These are phyloP conservation scores for Ogataea zsoltii DNA, from an alignment of 805 yeast genomes.

Conservation along the genomic window DNA sequence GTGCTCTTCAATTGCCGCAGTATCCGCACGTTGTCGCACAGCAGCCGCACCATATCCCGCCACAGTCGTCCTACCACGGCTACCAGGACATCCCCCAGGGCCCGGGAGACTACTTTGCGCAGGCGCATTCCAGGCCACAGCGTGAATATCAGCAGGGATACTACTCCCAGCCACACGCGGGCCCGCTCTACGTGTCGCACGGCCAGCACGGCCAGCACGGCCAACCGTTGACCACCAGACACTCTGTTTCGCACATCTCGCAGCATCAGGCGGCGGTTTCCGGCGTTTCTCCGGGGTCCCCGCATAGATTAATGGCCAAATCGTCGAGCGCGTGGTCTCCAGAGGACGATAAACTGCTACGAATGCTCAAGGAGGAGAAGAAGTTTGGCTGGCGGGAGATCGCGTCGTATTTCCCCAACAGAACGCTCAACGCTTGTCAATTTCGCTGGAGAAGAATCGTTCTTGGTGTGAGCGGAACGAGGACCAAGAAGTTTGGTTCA, in stretches of 20 bases:
- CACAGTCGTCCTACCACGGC: neutral
- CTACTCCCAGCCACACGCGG: constrained; percentile 4
- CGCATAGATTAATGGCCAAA: constrained; percentile 14
- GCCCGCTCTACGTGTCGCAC: neutral
- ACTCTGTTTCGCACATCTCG: too few species aligned
- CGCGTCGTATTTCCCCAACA: constrained; percentile 70
- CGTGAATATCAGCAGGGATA: constrained; percentile 9
- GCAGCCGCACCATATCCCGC: neutral
- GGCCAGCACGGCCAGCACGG: too few species aligned
- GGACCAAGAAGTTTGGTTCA: neutral
- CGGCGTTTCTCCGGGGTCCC: neutral
- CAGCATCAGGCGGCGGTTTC: too few species aligned
- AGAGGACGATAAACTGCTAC: constrained; percentile 66
- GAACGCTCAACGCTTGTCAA: constrained; percentile 90
- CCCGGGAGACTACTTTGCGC: neutral
- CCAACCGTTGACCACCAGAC: too few species aligned
- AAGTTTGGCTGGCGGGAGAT: constrained; percentile 91
- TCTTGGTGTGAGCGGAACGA: constrained; percentile 34
- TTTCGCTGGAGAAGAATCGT: constrained; percentile 80
- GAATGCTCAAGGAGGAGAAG: constrained; percentile 78
- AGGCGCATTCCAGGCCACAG: constrained; percentile 3
- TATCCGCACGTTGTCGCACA: neutral
- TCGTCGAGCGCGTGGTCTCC: constrained; percentile 69
- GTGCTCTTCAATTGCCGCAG: neutral
- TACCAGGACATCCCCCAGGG: neutral